phyloP scores from a whole-genome alignment of 192 early-diverging fungal genomes.

The Anaeromyces robustus region DNA sequence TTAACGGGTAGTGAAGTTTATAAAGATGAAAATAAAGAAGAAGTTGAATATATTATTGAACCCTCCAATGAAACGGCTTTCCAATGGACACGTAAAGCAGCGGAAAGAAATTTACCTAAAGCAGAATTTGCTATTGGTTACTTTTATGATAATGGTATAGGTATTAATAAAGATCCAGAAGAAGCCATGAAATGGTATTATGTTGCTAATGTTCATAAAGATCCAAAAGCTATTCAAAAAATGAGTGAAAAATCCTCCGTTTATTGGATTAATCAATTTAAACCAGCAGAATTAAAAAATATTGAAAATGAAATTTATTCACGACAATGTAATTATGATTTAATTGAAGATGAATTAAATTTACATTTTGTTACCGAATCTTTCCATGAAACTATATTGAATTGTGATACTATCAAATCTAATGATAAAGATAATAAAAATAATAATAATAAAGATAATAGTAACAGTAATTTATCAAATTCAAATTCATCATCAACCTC shows the following conservation, averaged over 20 bases:
- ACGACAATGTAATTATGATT: background rate
- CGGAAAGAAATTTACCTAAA: background rate
- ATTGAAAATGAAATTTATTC: background rate
- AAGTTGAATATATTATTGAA: background rate
- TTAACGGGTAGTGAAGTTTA: constrained; percentile 1
- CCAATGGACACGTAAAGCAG: constrained; percentile 1
- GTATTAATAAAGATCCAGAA: constrained; percentile 2
- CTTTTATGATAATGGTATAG: constrained; percentile 8
- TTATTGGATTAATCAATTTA: background rate
- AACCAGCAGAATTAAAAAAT: background rate
- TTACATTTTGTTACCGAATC: background rate
- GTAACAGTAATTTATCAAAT: no score
- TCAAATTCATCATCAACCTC: background rate
- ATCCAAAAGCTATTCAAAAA: background rate
- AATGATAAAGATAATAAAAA: background rate
- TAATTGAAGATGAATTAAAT: background rate
- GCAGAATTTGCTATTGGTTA: constrained; percentile 3
- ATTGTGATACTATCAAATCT: background rate
- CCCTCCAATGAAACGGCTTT: background rate
- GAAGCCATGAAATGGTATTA: constrained; percentile 3
- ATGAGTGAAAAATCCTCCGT: background rate
- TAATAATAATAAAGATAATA: background rate
- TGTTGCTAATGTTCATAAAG: background rate
- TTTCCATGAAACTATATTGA: background rate
- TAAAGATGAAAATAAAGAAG: background rate